These are phyloP conservation scores for Fonticula alba DNA, from an alignment of 78 protist species.

Conservation along the genomic window DNA sequence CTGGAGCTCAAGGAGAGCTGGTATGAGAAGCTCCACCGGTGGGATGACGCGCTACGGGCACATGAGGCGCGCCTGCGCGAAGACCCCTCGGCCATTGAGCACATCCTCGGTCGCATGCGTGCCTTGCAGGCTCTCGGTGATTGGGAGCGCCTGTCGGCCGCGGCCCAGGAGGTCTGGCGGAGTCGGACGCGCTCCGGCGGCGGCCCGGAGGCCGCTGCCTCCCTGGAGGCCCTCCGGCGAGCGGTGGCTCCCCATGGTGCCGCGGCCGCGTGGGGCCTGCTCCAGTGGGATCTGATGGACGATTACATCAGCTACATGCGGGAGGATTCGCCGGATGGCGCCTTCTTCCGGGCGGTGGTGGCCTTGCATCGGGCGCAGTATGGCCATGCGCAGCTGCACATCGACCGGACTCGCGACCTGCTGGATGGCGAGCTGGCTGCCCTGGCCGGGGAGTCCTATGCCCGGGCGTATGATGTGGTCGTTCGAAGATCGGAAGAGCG, in stretches of 20 bases:
- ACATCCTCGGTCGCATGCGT: conserved; percentile 62
- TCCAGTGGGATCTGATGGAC: conserved; percentile 38
- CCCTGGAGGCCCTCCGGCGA: background rate
- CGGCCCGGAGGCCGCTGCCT: background rate
- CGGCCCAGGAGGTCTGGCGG: conserved; percentile 40
- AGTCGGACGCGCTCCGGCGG: conserved; percentile 2
- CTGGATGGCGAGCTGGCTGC: conserved; percentile 77
- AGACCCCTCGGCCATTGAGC: conserved; percentile 20
- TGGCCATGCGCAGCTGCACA: conserved; percentile 32
- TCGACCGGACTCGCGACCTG: conserved; percentile 41
- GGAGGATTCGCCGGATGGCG: background rate
- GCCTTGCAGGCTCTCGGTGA: conserved; percentile 81
- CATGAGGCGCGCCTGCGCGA: conserved; percentile 49
- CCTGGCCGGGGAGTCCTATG: conserved; percentile 48
- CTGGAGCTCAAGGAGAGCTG: conserved; percentile 54
- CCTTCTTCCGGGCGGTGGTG: background rate
- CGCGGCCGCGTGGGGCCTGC: conserved; percentile 66
- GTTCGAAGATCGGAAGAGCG: too few relatives aligned
- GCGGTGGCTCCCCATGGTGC: conserved; percentile 71
- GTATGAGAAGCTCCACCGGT: conserved; percentile 84
- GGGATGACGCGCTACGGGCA: conserved; percentile 76
- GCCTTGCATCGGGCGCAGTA: conserved; percentile 33
- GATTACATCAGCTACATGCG: background rate
- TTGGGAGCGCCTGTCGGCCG: conserved; percentile 44
- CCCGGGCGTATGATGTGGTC: too few relatives aligned